These are phyloP conservation scores for Puccinia polysora DNA, from an alignment of 1,284 basidiomycete genomes.

Conservation along the genomic window DNA sequence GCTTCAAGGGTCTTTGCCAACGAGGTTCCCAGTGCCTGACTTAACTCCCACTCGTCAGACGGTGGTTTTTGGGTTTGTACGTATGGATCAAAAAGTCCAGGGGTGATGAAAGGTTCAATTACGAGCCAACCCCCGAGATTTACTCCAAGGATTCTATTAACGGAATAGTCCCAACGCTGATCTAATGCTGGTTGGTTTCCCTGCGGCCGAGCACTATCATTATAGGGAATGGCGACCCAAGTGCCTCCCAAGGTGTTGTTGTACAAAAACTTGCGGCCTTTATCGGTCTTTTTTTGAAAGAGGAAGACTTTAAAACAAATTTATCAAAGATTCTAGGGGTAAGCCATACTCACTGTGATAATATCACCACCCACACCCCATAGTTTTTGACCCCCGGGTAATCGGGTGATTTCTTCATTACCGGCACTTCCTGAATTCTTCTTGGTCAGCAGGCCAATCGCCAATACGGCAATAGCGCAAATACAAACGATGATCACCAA, in stretches of 20 bases:
- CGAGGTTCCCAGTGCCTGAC: constrained; percentile 17
- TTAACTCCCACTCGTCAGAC: constrained; percentile 38
- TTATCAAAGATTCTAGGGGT: not conserved
- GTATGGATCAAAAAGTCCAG: constrained; percentile 45
- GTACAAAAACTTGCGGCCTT: constrained; percentile 36
- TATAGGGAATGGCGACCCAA: constrained; percentile 62
- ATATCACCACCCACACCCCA: constrained; percentile 37
- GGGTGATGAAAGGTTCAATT: constrained; percentile 47
- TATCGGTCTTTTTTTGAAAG: constrained; percentile 15
- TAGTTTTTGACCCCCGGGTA: constrained; percentile 15
- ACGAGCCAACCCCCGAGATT: constrained; percentile 49
- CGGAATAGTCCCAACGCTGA: constrained; percentile 48
- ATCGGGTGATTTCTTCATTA: not conserved
- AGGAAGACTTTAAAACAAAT: no score
- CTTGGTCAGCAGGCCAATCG: not conserved
- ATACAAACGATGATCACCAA: not conserved
- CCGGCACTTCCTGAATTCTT: not conserved
- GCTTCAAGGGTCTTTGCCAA: constrained; percentile 56
- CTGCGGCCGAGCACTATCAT: constrained; percentile 60
- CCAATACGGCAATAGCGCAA: not conserved
- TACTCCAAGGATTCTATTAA: constrained; percentile 47
- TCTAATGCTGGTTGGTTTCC: constrained; percentile 43
- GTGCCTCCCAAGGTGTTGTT: constrained; percentile 49
- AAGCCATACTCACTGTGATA: constrained; percentile 17
- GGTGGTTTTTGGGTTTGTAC: constrained; percentile 16